Conservation (phyloP, 768 basidiomycete genomes). For the Mycena indigotica region DNA sequence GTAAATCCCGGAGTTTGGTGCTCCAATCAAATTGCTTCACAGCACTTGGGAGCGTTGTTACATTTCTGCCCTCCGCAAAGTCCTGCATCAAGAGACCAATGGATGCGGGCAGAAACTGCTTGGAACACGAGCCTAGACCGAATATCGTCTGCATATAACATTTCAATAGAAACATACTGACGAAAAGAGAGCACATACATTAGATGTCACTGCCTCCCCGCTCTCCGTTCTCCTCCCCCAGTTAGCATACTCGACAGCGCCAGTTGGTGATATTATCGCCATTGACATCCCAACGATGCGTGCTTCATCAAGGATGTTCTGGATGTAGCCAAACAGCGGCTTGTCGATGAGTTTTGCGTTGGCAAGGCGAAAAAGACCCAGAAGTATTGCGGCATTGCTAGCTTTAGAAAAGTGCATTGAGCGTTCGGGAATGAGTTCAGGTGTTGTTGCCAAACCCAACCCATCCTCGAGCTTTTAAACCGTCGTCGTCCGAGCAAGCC, state of each 20-base stretch:
- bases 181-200: slow-evolving; percentile 29
- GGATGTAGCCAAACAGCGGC: slow-evolving; percentile 9
- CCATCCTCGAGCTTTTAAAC: no score
- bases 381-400: no score
- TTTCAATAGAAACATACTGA: not conserved
- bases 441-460: no score
- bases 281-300: slow-evolving; percentile 35
- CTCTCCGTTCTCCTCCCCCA: slow-evolving; percentile 41
- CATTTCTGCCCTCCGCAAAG: slow-evolving; percentile 37
- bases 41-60: slow-evolving; percentile 34
- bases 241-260: slow-evolving; percentile 30
- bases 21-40: slow-evolving; percentile 37
- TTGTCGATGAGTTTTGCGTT: slow-evolving; percentile 3
- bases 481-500: no score
- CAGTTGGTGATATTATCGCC: slow-evolving; percentile 28
- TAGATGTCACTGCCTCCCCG: slow-evolving; percentile 31
- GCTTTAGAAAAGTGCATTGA: no score
- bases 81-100: slow-evolving; percentile 47
- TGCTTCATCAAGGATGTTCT: not conserved
- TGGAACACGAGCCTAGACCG: slow-evolving; percentile 38
- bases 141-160: slow-evolving; percentile 37
- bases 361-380: no score
- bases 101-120: slow-evolving; percentile 41
- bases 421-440: no score
- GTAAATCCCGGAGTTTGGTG: slow-evolving; percentile 37